Evolutionary conservation across 2,329 filamentous ascomycete species (phyloP), one percentile per base, ranked within the genome.

Genomic region (Colletotrichum sp.): DNA sequence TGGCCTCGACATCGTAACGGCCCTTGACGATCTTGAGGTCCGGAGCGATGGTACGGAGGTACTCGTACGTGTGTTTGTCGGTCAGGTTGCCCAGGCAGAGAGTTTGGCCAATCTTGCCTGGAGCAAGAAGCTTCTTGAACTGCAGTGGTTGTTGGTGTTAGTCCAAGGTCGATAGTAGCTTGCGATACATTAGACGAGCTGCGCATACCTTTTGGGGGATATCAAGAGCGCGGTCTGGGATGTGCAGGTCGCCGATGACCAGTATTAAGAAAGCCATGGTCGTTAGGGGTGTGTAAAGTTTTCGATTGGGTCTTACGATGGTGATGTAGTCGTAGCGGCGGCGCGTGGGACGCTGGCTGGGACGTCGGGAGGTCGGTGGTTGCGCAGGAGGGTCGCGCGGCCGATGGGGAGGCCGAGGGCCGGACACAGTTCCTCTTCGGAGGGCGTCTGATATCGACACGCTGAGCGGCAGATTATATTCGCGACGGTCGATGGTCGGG

Each of bases 161-260:
- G 72, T 77, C 71, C 64, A 52, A 52, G 44, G n/a, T 52, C 10
- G 44, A 13, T 24, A 52, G 44, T 52, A 52, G n/a, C n/a, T 52
- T 52, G 44, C 44, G 21, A 52, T 21, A 52, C 44, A 21, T 21
- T 21, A 24, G 26, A 49, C 62, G 39, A 49, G 36, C 21, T 62
- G 18, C 49, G 68, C 79, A 79, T 89, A 96, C 95, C 93, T 98
- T 98, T 85, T 94, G 90, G 76, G 96, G 96, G 82, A 98, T 96
- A 85, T 98, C 96, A 79, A 97, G 93, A 81, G 95, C 96, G 84
- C 96, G 91, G 86, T 98, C 96, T 81, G 96, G 96, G 86, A 98
- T 98, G 88, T 98, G 96, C 71, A 98, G 92, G 88, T 98, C 96
- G 85, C 95, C 95, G 80, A 98, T 95, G 83, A 97, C 95, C 83